Base-by-base conservation (phyloP, 2,329 filamentous ascomycete genomes). In the Arthrobotrys sphaeroides region DNA sequence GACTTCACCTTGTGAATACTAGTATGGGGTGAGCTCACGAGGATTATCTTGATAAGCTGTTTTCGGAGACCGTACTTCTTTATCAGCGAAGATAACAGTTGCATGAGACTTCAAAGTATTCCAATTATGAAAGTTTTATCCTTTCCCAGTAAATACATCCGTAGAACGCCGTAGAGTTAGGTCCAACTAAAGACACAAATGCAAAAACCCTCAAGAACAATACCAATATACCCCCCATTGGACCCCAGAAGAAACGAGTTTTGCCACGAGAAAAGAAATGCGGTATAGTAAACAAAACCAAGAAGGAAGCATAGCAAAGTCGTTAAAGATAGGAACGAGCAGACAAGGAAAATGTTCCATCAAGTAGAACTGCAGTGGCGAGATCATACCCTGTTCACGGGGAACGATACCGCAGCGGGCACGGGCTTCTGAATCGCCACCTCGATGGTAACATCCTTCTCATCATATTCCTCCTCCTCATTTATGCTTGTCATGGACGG, bases 341-440 rank as follows among this genome's bases (percentile, higher is more conserved):
- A 28, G 31, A 24, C 9, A 51, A 33, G 24, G 22, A 49, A 6
- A n/a, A n/a, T n/a, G 40, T n/a, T 22, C 43, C 42, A n/a, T 53
- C 22, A 38, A 33, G 13, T 31, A 40, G 26, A 40, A 55, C 7
- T 3, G 22, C 10, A 38, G 51, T 55, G 51, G 51, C 51, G 28
- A 55, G n/a, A 55, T 31, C 28, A 55, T 36, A 73, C 42, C 20
- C 61, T 43, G 22, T 61, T 59, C 6, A 73, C 60, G 5, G 60
- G 67, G 12, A 57, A 31, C 26, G 53, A 49, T 6, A 43, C 62
- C 40, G 55, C 70, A 28, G 49, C 38, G 12, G 70, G 70, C 7
- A 59, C 57, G 24, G 70, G 70, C 31, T 42, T 74, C 47, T 68
- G 62, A 40, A 68, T 51, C n/a, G 61, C 62, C 36, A 62, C 62